Percentiles rank a stretch among this genome's conserved stretches.
Evolutionary conservation across 1,284 basidiomycete species (phyloP).

Genomic region (Microbotryomycetes sp.): DNA sequence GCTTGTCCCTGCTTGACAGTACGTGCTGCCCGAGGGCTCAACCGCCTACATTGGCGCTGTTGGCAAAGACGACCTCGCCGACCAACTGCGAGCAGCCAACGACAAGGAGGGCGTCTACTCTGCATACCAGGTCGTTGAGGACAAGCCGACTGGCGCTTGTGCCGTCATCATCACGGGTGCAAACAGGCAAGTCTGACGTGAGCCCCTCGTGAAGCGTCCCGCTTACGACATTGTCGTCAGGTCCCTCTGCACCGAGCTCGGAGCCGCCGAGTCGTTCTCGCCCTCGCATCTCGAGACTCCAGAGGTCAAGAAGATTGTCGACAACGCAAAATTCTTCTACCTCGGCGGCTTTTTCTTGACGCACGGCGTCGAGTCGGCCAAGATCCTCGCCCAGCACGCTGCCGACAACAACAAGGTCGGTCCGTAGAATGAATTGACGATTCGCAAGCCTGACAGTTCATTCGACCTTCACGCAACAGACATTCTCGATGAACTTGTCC

Average conservation of each 20-base stretch:
- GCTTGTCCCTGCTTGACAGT: constrained; percentile 48
- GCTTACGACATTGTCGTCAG: too few relatives aligned
- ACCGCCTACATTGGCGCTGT: constrained; percentile 95
- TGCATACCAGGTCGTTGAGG: constrained; percentile 74
- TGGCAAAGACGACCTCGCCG: constrained; percentile 81
- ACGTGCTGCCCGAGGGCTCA: constrained; percentile 76
- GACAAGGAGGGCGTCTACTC: constrained; percentile 82
- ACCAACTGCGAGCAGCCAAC: constrained; percentile 88
- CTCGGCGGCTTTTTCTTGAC: constrained; percentile 97
- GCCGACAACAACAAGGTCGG: constrained; percentile 65
- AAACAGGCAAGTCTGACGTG: constrained; percentile 54
- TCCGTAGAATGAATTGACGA: not conserved
- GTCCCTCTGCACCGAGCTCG: constrained; percentile 84
- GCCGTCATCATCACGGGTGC: constrained; percentile 93
- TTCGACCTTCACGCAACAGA: constrained; percentile 44
- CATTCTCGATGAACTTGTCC: constrained; percentile 86
- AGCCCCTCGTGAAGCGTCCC: too few relatives aligned
- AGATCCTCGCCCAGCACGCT: constrained; percentile 75
- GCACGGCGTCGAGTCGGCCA: constrained; percentile 69
- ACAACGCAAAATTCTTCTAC: constrained; percentile 81
- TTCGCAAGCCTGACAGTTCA: not conserved
- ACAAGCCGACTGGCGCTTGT: constrained; percentile 89
- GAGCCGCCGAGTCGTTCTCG: constrained; percentile 83
- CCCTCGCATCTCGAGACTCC: constrained; percentile 70
- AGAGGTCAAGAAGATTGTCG: constrained; percentile 66